Evolutionary conservation across 768 basidiomycete species (phyloP), one percentile per base, ranked within the genome.

Genomic region (Kwoniella botswanensis): DNA sequence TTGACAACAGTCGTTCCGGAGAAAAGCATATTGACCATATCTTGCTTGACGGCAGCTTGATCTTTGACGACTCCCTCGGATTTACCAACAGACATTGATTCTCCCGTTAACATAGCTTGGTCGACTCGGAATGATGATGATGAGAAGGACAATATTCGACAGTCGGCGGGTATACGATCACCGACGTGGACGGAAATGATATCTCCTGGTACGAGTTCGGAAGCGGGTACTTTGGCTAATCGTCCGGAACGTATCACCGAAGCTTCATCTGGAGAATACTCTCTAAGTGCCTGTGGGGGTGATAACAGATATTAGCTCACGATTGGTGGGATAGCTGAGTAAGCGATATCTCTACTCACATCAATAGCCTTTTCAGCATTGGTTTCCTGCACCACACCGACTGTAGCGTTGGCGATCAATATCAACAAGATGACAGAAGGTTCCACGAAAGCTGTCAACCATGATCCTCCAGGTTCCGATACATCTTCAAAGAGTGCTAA

Each of bases 281-380:
- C 94, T 83, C 92, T 94, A 74, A 99, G 85, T 13, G 96, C 96
- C 96, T 98, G 18, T 18, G 13, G 26, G 7, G 29, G 21, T 26
- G 7, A 44, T 46, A 22, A 21, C 42, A 65, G 41, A 35, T 35
- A 35, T 35, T 6, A 35, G 35, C 35, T 35, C 6, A 35, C 35
- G 35, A 35, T 35, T 35, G 35, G 35, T 35, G 35, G 35, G 35
- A 6, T 35, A 35, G 35, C 35, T 35, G 35, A 35, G 35, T 35
- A 35, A 35, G 35, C 35, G 35, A 35, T 35, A 6, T 35, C 35
- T 35, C 35, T 0, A 86, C 94, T 85, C 79, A 97, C 96, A 78
- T 98, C 97, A 82, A 99, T 99, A 21, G 96, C 96, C 83, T 89
- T 90, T 85, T 99, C 96, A 2, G 96, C 96, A 71, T 93, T 96